Conservation (phyloP, 2,329 filamentous ascomycete species). For the Botrytis hyacinthi region DNA sequence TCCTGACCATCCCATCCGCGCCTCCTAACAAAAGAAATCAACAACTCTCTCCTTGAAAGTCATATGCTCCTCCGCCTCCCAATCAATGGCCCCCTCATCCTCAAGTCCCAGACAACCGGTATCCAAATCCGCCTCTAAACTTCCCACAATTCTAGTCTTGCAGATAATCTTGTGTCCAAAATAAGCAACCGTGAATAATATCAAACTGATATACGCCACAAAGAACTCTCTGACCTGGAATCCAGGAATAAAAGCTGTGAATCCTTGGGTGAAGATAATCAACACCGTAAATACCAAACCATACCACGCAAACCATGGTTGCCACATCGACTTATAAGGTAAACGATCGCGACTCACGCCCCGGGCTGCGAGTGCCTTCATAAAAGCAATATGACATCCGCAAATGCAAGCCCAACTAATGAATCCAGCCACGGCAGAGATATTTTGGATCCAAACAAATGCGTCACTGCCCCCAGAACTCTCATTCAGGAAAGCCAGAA, state of each 20-base stretch:
- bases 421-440: constrained; percentile 66
- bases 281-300: constrained; percentile 64
- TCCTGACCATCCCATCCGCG: neutral
- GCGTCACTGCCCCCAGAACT: constrained; percentile 56
- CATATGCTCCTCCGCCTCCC: neutral
- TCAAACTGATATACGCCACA: constrained; percentile 61
- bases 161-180: constrained; percentile 56
- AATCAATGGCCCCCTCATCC: neutral
- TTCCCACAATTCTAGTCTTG: constrained; percentile 40
- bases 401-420: constrained; percentile 69
- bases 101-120: constrained; percentile 39
- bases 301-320: constrained; percentile 64
- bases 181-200: constrained; percentile 60
- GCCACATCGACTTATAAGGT: constrained; percentile 59
- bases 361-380: constrained; percentile 56
- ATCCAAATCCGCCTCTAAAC: constrained; percentile 44
- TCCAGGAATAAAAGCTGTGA: constrained; percentile 60
- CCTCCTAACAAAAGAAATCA: constrained; percentile 10
- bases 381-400: constrained; percentile 63
- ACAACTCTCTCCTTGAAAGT: neutral
- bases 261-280: constrained; percentile 67
- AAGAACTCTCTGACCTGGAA: constrained; percentile 64
- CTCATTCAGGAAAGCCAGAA: constrained; percentile 67
- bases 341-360: constrained; percentile 56
- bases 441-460: constrained; percentile 72